Conservation (phyloP, 208 protist species). For the Trypanosoma lewisi region DNA sequence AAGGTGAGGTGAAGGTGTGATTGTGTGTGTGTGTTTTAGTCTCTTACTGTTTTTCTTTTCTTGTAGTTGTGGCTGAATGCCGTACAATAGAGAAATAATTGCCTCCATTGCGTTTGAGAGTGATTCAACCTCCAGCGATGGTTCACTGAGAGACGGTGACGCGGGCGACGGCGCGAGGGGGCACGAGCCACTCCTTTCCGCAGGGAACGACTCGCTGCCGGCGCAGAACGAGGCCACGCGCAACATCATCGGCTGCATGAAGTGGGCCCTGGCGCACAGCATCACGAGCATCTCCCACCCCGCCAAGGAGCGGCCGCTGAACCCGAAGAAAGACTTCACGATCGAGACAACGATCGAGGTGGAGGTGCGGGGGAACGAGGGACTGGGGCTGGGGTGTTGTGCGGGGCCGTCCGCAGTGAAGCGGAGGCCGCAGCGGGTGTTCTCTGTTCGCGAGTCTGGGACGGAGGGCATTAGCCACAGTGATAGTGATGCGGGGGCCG, state of each 20-base stretch:
- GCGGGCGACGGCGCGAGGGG: slow-evolving; percentile 20
- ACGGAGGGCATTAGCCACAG: slow-evolving; percentile 18
- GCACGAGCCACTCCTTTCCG: slow-evolving; percentile 21
- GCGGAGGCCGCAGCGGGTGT: slow-evolving; percentile 2
- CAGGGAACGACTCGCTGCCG: not conserved
- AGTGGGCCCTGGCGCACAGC: slow-evolving; percentile 67
- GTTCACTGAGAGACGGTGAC: not conserved
- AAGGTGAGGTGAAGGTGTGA: no score
- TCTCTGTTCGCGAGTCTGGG: not conserved
- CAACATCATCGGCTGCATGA: slow-evolving; percentile 76
- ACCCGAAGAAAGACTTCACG: slow-evolving; percentile 78
- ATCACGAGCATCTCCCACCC: slow-evolving; percentile 83
- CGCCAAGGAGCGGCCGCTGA: slow-evolving; percentile 76
- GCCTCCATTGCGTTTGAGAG: slow-evolving; percentile 64
- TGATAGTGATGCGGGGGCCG: slow-evolving; percentile 38
- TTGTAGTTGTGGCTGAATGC: no score
- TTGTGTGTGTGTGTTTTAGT: no score
- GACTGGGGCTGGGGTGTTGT: slow-evolving; percentile 28
- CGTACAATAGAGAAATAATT: slow-evolving; percentile 67
- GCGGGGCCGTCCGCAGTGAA: slow-evolving; percentile 17
- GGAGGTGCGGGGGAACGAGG: not conserved
- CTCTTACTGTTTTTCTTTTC: no score
- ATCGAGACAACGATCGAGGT: slow-evolving; percentile 69
- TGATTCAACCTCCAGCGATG: not conserved
- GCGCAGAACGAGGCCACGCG: slow-evolving; percentile 46